Evolutionary conservation across 352 stramenopile genomes (phyloP).

Genomic region (Phytophthora quininea): DNA sequence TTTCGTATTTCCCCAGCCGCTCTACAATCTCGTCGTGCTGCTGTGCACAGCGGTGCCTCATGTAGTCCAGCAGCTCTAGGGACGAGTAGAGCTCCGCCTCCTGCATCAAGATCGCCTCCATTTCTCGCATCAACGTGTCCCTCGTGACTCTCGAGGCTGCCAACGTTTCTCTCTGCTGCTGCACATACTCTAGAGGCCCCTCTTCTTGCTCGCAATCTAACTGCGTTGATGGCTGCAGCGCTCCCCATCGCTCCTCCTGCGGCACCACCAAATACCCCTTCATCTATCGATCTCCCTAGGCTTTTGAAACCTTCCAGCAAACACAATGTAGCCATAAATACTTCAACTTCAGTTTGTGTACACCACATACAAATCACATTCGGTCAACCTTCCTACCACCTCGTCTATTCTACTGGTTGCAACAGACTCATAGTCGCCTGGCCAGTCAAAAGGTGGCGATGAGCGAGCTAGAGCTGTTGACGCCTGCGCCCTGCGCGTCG

Average conservation of each 20-base stretch:
- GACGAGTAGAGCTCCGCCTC: constrained; percentile 64
- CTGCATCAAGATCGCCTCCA: constrained; percentile 67
- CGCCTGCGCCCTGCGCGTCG: constrained; percentile 18
- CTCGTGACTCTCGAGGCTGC: constrained; percentile 51
- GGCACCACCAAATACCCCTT: constrained; percentile 58
- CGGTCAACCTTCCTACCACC: too few relatives aligned
- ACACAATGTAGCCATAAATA: constrained; percentile 2
- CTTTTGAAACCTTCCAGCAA: not conserved
- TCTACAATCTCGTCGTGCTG: constrained; percentile 61
- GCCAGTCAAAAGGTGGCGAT: not conserved
- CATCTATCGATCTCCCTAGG: not conserved
- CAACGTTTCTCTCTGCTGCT: constrained; percentile 25
- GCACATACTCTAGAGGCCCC: too few relatives aligned
- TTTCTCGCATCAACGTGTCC: constrained; percentile 63
- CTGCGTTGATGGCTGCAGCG: constrained; percentile 23
- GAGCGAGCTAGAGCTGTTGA: constrained; percentile 33
- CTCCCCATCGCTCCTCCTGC: constrained; percentile 40
- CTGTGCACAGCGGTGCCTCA: constrained; percentile 37
- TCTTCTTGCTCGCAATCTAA: not conserved
- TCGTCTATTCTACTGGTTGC: too few relatives aligned
- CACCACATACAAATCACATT: not conserved
- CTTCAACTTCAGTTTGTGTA: constrained; percentile 2
- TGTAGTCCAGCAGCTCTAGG: constrained; percentile 69
- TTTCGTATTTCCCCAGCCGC: constrained; percentile 53
- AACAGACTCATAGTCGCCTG: not conserved